Base-by-base conservation (phyloP, 2,329 filamentous ascomycete genomes). In the Epichloe gansuensis region DNA sequence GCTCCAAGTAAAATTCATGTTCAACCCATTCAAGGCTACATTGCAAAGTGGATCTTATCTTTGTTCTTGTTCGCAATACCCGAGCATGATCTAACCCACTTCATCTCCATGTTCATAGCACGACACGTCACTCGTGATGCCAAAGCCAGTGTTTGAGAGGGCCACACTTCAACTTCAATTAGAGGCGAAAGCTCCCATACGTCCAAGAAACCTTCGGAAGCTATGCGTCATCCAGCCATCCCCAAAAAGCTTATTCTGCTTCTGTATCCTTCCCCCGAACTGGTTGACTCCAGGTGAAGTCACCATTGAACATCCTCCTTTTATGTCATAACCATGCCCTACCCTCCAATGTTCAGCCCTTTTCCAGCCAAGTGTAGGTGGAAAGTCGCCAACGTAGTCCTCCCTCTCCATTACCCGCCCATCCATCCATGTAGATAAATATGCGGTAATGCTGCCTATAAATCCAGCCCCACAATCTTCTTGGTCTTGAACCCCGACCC, bases 391-490 rank as follows among this genome's bases (percentile, higher is more conserved):
- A 31, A 44, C 9, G 25, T 39, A 25, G 27, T 31, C 43, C 17
- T 25, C 4, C 34, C 34, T 38, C 11, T 15, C 34, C 42, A 50
- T 47, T 27, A 47, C 21, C 48, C 25, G n/a, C 21, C 40, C 40
- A 50, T 44, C 31, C 31, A 41, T 49, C 27, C 40, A 23, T 42
- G 17, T 36, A 50, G 11, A 27, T 42, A 40, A 47, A 34, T 6
- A 48, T 51, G 52, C 23, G 39, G 25, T 51, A 45, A 51, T 51
- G 43, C 52, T 48, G 36, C 23, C 21, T 21, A 8, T 23, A 27
- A 23, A 6, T 23, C 17, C 44, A 27, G 5, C 39, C 39, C 38
- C 50, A 7, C 6, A 38, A 34, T 35, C 34, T 38, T 47, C 5
- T 5, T 27, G 31, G 17, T 27, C 11, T 17, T 45, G 34, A 31